These are phyloP conservation scores for Aeschynomene evenia DNA, from an alignment of 306 rosid species.

Conservation along the genomic window DNA sequence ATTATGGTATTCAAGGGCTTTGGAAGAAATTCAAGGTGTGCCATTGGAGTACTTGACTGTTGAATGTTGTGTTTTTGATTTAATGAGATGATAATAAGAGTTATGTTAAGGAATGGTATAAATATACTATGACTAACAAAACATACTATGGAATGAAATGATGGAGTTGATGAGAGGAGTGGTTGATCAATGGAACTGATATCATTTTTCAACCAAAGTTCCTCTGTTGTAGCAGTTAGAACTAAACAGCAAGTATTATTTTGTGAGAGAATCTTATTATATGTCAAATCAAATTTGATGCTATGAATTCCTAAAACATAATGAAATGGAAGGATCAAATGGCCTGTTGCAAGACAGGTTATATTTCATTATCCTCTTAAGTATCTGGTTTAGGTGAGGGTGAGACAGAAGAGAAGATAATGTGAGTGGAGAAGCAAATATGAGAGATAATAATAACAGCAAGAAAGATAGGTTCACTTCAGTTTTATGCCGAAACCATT, in stretches of 20 bases:
- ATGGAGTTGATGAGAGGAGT: conserved; percentile 46
- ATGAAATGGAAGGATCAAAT: not conserved
- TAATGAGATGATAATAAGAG: not conserved
- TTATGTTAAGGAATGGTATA: conserved; percentile 20
- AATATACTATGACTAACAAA: conserved; percentile 11
- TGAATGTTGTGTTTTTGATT: conserved; percentile 34
- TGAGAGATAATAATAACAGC: not conserved
- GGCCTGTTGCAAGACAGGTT: not conserved
- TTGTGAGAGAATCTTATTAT: not conserved
- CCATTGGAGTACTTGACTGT: conserved; percentile 30
- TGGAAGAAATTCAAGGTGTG: not conserved
- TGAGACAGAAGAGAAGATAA: not conserved
- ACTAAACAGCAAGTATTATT: not conserved
- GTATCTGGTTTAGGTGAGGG: not conserved
- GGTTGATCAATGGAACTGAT: conserved; percentile 32
- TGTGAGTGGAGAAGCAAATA: not conserved
- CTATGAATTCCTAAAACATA: not conserved
- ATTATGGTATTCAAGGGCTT: conserved; percentile 16
- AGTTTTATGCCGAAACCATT: not conserved
- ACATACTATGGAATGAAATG: not conserved
- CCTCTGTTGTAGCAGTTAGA: conserved; percentile 40
- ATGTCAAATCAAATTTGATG: not conserved
- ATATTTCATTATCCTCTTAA: not conserved
- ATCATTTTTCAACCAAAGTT: conserved; percentile 5
- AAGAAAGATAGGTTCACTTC: not conserved